Evolutionary conservation across 192 early-diverging fungal species (phyloP).

Genomic region (Lobulomyces angularis): DNA sequence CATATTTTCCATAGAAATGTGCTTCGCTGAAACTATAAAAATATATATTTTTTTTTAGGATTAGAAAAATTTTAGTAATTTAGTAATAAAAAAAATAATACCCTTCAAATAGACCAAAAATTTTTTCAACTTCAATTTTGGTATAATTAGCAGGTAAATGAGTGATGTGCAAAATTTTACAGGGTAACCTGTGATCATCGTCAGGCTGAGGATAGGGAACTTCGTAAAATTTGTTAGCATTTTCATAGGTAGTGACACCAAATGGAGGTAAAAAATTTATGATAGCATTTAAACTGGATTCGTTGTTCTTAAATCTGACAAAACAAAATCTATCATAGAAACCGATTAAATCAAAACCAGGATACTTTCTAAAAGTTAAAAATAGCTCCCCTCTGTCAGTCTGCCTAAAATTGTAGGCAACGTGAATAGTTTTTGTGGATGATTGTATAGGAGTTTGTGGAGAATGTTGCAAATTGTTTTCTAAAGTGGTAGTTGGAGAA

Average conservation of each 20-base stretch:
- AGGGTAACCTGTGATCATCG: slow-evolving; percentile 8
- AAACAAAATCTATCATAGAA: slow-evolving; percentile 24
- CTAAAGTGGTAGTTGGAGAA: no score
- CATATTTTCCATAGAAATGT: slow-evolving; percentile 21
- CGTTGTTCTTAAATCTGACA: slow-evolving; percentile 10
- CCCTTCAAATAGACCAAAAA: slow-evolving; percentile 16
- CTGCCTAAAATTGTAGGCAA: slow-evolving; percentile 12
- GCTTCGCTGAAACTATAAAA: slow-evolving; percentile 13
- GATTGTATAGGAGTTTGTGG: no score
- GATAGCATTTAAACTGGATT: slow-evolving; percentile 6
- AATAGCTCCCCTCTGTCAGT: slow-evolving; percentile 20
- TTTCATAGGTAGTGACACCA: slow-evolving; percentile 15
- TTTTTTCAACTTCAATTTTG: slow-evolving; percentile 18
- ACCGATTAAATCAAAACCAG: slow-evolving; percentile 17
- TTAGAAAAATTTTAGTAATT: background rate
- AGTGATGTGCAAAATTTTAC: slow-evolving; percentile 15
- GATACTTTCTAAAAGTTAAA: slow-evolving; percentile 16
- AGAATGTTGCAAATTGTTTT: no score
- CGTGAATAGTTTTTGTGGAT: slow-evolving; percentile 16
- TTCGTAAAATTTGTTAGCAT: slow-evolving; percentile 14
- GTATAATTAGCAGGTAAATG: slow-evolving; percentile 22
- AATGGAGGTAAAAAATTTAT: slow-evolving; percentile 7
- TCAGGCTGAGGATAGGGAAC: slow-evolving; percentile 22
- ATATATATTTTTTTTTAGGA: background rate
- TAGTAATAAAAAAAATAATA: background rate